Evolutionary conservation across 2,329 filamentous ascomycete genomes (phyloP), one percentile per base, ranked within the genome.

Genomic region (Aurifilum marmelostoma): DNA sequence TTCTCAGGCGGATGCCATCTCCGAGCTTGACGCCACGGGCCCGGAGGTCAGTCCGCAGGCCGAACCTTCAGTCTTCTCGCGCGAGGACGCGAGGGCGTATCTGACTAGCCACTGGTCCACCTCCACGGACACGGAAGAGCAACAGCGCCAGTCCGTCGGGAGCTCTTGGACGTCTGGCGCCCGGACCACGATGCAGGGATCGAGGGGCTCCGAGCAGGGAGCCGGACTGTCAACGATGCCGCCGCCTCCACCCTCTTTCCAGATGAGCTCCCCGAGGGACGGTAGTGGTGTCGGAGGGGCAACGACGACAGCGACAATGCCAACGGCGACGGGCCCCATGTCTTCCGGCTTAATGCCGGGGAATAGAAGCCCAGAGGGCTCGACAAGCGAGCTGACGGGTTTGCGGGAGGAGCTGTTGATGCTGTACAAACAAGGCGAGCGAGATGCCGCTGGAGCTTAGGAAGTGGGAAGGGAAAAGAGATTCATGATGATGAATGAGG

Each of bases 111-210:
- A 63, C 47, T 67, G 68, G 63, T 71, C 63, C 63, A 14, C 60
- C 24, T 56, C 59, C 1, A 54, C 60, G 6, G 29, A 32, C 24
- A 37, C 39, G 1, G 43, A 39, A 16, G 52, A 64, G 9, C 52
- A 60, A 8, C 34, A 34, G 34, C 34, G 8, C 4, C 1, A 61
- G 58, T 68, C 68, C 6, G 50, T 60, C 16, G 60, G 62, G 24
- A 70, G 65, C 66, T 66, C 68, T 12, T 68, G 66, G 65, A 68
- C 68, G 0, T 58, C 67, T 21, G 64, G 41, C 29, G 67, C 67
- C 18, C 64, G 65, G 9, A 63, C 67, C 47, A 69, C 67, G 8
- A 63, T 66, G 41, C 58, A 41, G 24, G 67, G 67, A 37, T 63
- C 58, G 27, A 58, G 67, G 16, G 62, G 37, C 7, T 11, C 65